Evolutionary conservation across 208 protist genomes (phyloP), one percentile per base, ranked within the genome.

Genomic region (Porcisia deanei): DNA sequence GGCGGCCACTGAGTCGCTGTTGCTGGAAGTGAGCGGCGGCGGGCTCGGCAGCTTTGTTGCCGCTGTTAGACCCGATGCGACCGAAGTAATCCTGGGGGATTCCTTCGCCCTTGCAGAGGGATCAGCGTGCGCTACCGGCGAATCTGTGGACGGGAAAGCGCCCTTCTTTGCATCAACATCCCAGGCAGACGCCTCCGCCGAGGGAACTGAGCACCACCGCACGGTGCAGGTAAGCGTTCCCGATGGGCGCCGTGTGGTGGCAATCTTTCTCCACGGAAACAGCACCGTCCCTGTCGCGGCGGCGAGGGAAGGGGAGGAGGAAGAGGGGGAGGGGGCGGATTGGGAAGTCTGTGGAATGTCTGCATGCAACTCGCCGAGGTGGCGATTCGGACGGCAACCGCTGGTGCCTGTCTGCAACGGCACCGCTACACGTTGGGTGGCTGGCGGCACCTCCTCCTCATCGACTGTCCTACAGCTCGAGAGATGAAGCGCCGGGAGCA

Each of bases 191-290:
- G 8, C 55, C 60, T 74, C 61, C 8, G 61, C 34, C 34, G 37
- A 55, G 37, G 70, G 54, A 12, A 55, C 41, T 8, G 77, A 67
- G 69, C 47, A 64, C 65, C 55, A 73, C 0, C 64, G 77, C 71
- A 60, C 63, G 3, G 77, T 20, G 5, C 43, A 54, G 25, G 47
- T 49, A 18, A 71, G 77, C n/a, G 47, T n/a, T 43, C 9, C 30
- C 4, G 66, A 57, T 34, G 57, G 39, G 34, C 37, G 53, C 39
- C 49, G 12, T n/a, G 47, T 22, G 12, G 66, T 57, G 12, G 49
- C 47, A n/a, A 71, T 57, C 25, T 0, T 53, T 43, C 30, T 9
- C 12, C 47, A 71, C 47, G 54, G 66, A 5, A 54, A 25, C 25
- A 45, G 1, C 47, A 41, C 18, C 43, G 66, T 12, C 47, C 47